A percentile compares a stretch with the other conserved stretches of the same genome.
phyloP scores from a whole-genome alignment of 108 stramenopile genomes.

The Nitzschia palea region DNA sequence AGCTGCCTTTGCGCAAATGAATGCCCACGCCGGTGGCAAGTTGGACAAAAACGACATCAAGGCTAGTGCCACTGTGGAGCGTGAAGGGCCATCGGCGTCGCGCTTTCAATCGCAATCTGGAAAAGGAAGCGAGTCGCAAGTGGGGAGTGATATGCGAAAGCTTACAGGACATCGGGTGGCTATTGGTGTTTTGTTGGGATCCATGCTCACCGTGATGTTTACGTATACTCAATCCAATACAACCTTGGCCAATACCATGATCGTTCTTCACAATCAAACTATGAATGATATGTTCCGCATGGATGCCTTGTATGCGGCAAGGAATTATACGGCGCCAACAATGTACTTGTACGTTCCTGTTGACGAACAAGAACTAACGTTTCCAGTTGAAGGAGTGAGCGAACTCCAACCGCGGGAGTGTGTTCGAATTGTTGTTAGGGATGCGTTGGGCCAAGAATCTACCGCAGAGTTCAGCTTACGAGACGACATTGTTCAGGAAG shows the following conservation, averaged over 20 bases:
- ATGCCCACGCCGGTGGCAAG: background rate
- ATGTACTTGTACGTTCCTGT: slow-evolving; percentile 46
- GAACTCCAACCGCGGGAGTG: slow-evolving; percentile 49
- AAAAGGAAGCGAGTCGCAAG: slow-evolving; percentile 44
- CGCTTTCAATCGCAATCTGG: slow-evolving; percentile 30
- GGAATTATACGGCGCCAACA: slow-evolving; percentile 45
- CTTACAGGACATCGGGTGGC: slow-evolving; percentile 78
- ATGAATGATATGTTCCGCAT: slow-evolving; percentile 30
- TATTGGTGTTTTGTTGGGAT: slow-evolving; percentile 54
- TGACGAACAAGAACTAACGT: background rate
- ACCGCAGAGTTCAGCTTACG: slow-evolving; percentile 16
- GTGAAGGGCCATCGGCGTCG: background rate
- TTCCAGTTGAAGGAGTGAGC: background rate
- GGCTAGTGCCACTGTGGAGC: background rate
- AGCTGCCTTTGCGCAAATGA: slow-evolving; percentile 7
- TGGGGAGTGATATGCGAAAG: slow-evolving; percentile 78
- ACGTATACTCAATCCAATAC: slow-evolving; percentile 41
- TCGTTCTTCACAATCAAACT: slow-evolving; percentile 57
- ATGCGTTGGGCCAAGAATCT: slow-evolving; percentile 7
- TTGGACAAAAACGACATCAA: background rate
- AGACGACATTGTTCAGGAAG: slow-evolving; percentile 2
- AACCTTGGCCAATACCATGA: slow-evolving; percentile 38
- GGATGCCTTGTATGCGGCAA: slow-evolving; percentile 52
- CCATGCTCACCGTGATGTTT: slow-evolving; percentile 55
- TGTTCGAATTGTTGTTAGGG: slow-evolving; percentile 37